Percentiles rank a stretch among this genome's conserved stretches.
Evolutionary conservation across 352 stramenopile species (phyloP).

Genomic region (Ophiocytium majus): DNA sequence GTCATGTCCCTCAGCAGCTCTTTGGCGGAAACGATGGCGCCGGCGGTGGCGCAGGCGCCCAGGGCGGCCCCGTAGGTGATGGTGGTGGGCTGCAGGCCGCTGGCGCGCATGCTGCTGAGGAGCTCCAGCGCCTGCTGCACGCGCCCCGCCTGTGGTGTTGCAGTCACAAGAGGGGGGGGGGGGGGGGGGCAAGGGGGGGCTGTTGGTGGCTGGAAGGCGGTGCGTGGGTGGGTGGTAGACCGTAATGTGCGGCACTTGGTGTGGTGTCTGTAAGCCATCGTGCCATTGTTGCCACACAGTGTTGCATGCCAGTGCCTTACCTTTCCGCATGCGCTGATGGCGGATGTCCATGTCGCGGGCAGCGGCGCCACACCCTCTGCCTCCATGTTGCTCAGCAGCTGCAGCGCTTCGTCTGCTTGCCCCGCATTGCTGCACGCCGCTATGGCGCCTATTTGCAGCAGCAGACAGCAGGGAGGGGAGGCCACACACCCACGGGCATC

Average conservation of each 20-base stretch:
- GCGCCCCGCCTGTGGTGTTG: neutral
- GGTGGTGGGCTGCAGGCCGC: conserved; percentile 18
- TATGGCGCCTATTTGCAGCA: conserved; percentile 35
- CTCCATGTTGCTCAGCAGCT: conserved; percentile 30
- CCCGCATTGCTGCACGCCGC: conserved; percentile 37
- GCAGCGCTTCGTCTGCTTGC: conserved; percentile 26
- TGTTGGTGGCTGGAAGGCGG: no score
- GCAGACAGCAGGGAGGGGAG: no score
- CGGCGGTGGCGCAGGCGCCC: neutral
- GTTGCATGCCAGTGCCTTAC: neutral
- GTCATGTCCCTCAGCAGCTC: neutral
- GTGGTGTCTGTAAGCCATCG: no score
- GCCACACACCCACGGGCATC: no score
- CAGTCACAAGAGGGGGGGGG: neutral
- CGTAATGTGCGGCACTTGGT: no score
- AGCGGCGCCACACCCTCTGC: conserved; percentile 24
- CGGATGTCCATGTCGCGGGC: neutral
- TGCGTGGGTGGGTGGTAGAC: no score
- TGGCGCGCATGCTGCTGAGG: conserved; percentile 31
- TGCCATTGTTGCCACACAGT: neutral
- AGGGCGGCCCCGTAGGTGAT: conserved; percentile 35
- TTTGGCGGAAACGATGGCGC: neutral
- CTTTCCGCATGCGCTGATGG: conserved; percentile 35
- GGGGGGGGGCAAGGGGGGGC: neutral
- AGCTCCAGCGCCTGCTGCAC: conserved; percentile 26